Evolutionary conservation across 164 flowering plant genomes (phyloP), one percentile per base, ranked within the genome.

Genomic region (Piper betle): DNA sequence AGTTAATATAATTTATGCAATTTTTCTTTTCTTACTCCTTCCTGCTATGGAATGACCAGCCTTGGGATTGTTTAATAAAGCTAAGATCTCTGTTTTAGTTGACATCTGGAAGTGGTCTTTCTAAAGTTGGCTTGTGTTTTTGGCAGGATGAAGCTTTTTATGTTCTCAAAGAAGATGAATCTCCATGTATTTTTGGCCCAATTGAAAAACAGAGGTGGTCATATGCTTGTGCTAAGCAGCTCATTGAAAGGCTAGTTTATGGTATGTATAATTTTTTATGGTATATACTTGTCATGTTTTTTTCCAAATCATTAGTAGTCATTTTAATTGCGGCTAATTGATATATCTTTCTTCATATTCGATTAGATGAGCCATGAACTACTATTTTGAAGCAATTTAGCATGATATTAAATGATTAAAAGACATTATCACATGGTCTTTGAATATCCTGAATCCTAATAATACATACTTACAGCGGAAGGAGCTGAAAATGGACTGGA

Each of bases 401-500:
- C 33, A 25, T 25, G 33, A 25, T 25, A 25, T 25, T 25, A 25
- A 25, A 25, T 25, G 33, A 25, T n/a, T 25, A 25, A 25, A 25
- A 25, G 33, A 25, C 33, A 25, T 25, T 25, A 25, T 25, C 3
- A 8, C 10, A 46, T 46, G 50, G 50, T 15, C 50, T 46, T 25
- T 25, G 33, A 46, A 5, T 5, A 25, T 25, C 33, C 33, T 25
- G 33, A 25, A 12, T 10, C 0, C 33, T 43, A 42, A 13, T n/a
- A 5, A 53, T 40, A n/a, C 17, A 20, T 40, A 33, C 33, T 46
- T 72, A 48, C 58, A 80, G 84, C 84, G 18, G 84, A 80, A 80
- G 81, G 81, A 64, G 81, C 80, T 6, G 84, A 82, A 71, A 74
- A 82, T 64, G 82, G 80, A 43, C 80, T 82, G 18, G 77, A 82